Evolutionary conservation across 306 rosid species (phyloP).

Genomic region (Vicia sativa): DNA sequence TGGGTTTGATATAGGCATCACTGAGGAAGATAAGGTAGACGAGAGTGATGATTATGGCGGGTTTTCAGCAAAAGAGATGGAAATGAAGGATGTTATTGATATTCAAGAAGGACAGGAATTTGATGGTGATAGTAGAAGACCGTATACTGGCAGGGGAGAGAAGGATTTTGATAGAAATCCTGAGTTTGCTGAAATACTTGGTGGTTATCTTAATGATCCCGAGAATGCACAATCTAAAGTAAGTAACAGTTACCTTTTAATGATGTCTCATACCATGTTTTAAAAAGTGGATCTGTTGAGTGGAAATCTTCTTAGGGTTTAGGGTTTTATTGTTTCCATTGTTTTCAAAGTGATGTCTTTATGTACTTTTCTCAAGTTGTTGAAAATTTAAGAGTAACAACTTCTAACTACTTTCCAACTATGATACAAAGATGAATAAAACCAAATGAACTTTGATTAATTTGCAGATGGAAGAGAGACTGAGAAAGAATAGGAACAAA

Average conservation of each 20-base stretch:
- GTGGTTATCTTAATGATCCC: conserved; percentile 70
- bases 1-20: conserved; percentile 37
- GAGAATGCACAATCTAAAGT: conserved; percentile 75
- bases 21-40: conserved; percentile 41
- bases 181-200: conserved; percentile 79
- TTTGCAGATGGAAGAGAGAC: conserved; percentile 87
- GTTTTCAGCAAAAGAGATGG: conserved; percentile 38
- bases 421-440: conserved; percentile 25
- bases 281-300: neutral
- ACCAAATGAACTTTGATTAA: conserved; percentile 19
- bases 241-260: conserved; percentile 31
- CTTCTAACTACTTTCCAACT: conserved; percentile 18
- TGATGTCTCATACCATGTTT: neutral
- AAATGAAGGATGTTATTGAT: conserved; percentile 49
- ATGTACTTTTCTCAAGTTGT: conserved; percentile 17
- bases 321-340: conserved; percentile 30
- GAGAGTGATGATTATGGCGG: conserved; percentile 41
- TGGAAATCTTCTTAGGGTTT: too few relatives aligned
- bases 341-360: conserved; percentile 20
- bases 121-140: conserved; percentile 36
- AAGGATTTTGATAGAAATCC: conserved; percentile 78
- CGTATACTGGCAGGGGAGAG: conserved; percentile 51
- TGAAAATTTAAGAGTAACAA: conserved; percentile 26
- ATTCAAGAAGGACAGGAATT: conserved; percentile 29
- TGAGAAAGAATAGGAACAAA: conserved; percentile 79